phyloP scores from a whole-genome alignment of 257 asterid genomes.

The Solanum ossicruentum region DNA sequence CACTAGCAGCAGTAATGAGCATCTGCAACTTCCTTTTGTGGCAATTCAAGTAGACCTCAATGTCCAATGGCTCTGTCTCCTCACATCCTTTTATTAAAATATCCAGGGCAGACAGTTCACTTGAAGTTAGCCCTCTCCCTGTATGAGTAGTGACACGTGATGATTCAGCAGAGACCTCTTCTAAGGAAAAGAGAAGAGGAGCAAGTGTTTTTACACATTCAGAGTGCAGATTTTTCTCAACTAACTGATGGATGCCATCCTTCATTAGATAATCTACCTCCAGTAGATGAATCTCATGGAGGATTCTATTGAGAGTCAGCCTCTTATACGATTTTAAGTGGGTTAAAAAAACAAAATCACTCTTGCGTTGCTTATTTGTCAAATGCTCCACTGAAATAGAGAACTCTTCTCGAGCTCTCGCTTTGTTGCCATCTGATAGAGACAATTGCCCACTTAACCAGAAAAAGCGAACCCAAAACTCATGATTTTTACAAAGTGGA shows the following conservation, averaged over 20 bases:
- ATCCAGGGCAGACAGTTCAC: slow-evolving; percentile 80
- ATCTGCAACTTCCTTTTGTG: slow-evolving; percentile 81
- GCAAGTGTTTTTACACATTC: slow-evolving; percentile 64
- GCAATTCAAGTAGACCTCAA: slow-evolving; percentile 58
- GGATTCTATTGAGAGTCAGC: slow-evolving; percentile 50
- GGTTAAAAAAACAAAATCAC: slow-evolving; percentile 44
- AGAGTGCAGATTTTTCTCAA: slow-evolving; percentile 57
- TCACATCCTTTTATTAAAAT: slow-evolving; percentile 70
- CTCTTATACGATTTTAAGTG: slow-evolving; percentile 62
- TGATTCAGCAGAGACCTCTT: slow-evolving; percentile 50
- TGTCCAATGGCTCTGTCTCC: slow-evolving; percentile 44
- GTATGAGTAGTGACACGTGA: slow-evolving; percentile 33
- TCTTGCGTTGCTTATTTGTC: slow-evolving; percentile 29
- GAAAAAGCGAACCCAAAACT: slow-evolving; percentile 86
- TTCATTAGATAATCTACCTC: slow-evolving; percentile 80
- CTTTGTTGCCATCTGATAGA: slow-evolving; percentile 63
- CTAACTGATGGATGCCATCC: slow-evolving; percentile 53
- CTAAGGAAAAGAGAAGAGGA: slow-evolving; percentile 53
- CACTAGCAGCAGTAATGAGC: slow-evolving; percentile 58
- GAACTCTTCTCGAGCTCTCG: slow-evolving; percentile 59
- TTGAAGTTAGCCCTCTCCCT: slow-evolving; percentile 45
- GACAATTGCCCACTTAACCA: slow-evolving; percentile 90
- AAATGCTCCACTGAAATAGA: slow-evolving; percentile 53
- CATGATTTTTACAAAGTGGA: slow-evolving; percentile 29
- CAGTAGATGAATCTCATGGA: slow-evolving; percentile 61